Evolutionary conservation across 495 filamentous ascomycete genomes (phyloP), one percentile per base, ranked within the genome.

Genomic region (Monascus purpureus): DNA sequence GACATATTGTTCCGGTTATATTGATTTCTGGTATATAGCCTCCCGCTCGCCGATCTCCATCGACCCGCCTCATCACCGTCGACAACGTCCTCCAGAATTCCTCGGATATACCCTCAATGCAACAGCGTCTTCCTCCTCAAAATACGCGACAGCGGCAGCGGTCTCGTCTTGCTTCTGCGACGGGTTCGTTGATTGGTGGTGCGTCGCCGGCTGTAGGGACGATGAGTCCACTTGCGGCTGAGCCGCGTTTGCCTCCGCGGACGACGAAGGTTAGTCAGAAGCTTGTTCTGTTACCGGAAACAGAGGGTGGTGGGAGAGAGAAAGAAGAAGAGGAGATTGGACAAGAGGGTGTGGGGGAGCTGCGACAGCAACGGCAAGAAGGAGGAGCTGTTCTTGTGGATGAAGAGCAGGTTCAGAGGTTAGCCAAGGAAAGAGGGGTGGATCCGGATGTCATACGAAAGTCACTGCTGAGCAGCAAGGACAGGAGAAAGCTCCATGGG

Each of bases 231-330:
- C 43, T 65, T 14, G 57, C 59, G 6, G 59, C 61, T 2, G 79
- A 80, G 39, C 80, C 83, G 23, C 83, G 80, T 37, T 73, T 94
- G 27, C 92, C 88, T 0, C 73, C 81, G 1, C 73, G 90, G 13
- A 87, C 84, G 17, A 90, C 84, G 11, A 93, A 95, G 45, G 70
- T 93, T 28, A 90, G 80, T 45, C 84, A 96, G 63, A 95, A 96
- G 52, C 65, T 99, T 6, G 90, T 96, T 0, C 63, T 96, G n/a
- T 61, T 99, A 14, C 92, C 90, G 1, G 90, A 95, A 46, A 79
- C 87, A 2, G 59, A 66, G 3, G 65, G 28, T 72, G 70, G 20
- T 59, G 63, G 4, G 56, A 51, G 3, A 56, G 12, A 67, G 59
- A 30, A 48, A 54, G 20, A 9, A 22, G 20, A 5, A 5, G 53